Evolutionary conservation across 108 stramenopile species (phyloP).

Genomic region (Skeletonema grethae): DNA sequence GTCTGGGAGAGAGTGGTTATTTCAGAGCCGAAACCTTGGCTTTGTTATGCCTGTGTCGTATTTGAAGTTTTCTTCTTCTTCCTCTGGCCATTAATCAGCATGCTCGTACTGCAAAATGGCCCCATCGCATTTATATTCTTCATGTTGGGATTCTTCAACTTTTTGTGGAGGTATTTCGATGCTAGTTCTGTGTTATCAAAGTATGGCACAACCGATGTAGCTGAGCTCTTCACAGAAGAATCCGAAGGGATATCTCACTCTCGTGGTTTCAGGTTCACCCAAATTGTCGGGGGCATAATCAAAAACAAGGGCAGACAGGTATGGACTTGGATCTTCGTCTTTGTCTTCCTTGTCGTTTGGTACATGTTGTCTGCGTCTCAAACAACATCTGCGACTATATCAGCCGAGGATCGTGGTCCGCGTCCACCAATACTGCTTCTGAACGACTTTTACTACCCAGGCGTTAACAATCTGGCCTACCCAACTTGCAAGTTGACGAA

Average conservation of each 20-base stretch:
- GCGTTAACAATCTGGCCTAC: conserved; percentile 49
- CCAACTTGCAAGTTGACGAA: conserved; percentile 55
- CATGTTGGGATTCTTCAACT: conserved; percentile 32
- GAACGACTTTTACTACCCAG: conserved; percentile 49
- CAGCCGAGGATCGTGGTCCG: conserved; percentile 15
- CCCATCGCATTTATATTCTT: conserved; percentile 38
- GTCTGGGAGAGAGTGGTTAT: conserved; percentile 56
- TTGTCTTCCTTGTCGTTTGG: conserved; percentile 48
- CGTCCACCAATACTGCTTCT: conserved; percentile 42
- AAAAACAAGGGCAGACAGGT: conserved; percentile 23
- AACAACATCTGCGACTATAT: conserved; percentile 21
- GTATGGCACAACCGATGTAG: conserved; percentile 38
- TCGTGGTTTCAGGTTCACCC: conserved; percentile 47
- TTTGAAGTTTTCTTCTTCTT: conserved; percentile 60
- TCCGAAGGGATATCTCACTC: conserved; percentile 28
- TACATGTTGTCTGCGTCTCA: conserved; percentile 33
- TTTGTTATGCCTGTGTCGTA: conserved; percentile 48
- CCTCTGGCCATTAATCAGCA: conserved; percentile 50
- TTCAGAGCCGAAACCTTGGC: conserved; percentile 47
- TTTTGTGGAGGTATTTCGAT: conserved; percentile 49
- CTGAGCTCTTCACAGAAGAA: conserved; percentile 10
- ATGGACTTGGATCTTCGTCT: conserved; percentile 47
- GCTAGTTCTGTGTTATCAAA: conserved; percentile 32
- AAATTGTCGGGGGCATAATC: conserved; percentile 47
- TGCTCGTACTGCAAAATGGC: conserved; percentile 32